Conservation (phyloP, 768 basidiomycete species). For the Pisolithus sp. region DNA sequence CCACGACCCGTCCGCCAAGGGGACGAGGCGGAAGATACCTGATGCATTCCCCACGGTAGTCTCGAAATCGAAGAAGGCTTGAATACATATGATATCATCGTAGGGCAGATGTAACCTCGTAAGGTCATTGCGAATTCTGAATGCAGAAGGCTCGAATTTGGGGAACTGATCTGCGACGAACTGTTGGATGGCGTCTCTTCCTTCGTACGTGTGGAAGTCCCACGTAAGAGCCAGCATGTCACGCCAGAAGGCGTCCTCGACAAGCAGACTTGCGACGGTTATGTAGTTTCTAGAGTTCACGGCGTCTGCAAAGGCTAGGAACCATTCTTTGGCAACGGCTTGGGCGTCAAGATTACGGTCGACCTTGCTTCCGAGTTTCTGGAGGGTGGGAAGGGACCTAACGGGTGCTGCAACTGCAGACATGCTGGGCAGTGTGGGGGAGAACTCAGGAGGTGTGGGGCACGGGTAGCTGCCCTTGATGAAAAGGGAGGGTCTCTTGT, state of each 20-base stretch:
- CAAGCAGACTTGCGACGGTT: slow-evolving; percentile 21
- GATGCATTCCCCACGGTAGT: slow-evolving; percentile 42
- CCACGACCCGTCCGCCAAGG: slow-evolving; percentile 40
- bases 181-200: slow-evolving; percentile 29
- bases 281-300: slow-evolving; percentile 12
- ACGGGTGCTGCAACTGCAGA: neutral
- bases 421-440: neutral
- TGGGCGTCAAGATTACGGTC: slow-evolving; percentile 11
- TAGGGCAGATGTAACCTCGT: slow-evolving; percentile 35
- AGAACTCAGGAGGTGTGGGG: neutral
- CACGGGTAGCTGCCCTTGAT: neutral
- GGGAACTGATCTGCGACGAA: slow-evolving; percentile 37
- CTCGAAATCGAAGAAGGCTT: slow-evolving; percentile 50
- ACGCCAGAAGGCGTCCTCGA: slow-evolving; percentile 39
- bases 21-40: slow-evolving; percentile 51
- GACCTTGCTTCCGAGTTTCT: slow-evolving; percentile 18
- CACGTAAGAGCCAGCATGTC: slow-evolving; percentile 49
- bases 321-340: slow-evolving; percentile 21
- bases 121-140: slow-evolving; percentile 13
- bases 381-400: slow-evolving; percentile 22
- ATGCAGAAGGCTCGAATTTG: slow-evolving; percentile 11
- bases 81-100: slow-evolving; percentile 55
- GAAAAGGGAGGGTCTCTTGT: neutral
- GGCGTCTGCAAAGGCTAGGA: slow-evolving; percentile 18
- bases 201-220: slow-evolving; percentile 48